These are phyloP conservation scores for Erysimum pusillum DNA, from an alignment of 441 rosid species.

Conservation along the genomic window DNA sequence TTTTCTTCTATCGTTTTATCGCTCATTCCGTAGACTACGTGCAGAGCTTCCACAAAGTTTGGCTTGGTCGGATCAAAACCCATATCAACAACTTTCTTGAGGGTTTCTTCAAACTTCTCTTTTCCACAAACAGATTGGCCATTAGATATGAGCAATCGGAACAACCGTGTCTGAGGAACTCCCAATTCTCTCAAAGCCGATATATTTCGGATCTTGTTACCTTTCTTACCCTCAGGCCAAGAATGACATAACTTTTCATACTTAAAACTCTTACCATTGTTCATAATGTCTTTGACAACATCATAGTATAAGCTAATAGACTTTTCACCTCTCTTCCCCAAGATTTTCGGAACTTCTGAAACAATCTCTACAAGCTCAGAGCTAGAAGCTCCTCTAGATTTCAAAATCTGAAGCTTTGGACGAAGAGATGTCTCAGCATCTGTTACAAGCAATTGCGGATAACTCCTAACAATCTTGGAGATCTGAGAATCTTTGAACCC, in stretches of 20 bases:
- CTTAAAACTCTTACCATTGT: conserved; percentile 15
- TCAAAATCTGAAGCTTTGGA: conserved; percentile 53
- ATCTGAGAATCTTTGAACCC: conserved; percentile 51
- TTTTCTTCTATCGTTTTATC: conserved; percentile 34
- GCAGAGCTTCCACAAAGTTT: conserved; percentile 39
- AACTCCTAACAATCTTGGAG: conserved; percentile 38
- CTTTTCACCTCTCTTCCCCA: conserved; percentile 26
- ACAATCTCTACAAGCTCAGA: conserved; percentile 38
- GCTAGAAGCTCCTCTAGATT: conserved; percentile 45
- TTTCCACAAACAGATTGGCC: conserved; percentile 25
- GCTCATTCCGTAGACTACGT: conserved; percentile 15
- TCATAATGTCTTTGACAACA: conserved; percentile 26
- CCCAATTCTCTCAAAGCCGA: conserved; percentile 39
- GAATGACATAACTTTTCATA: not conserved
- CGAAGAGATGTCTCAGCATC: conserved; percentile 39
- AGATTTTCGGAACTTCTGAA: conserved; percentile 22
- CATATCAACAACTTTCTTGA: conserved; percentile 40
- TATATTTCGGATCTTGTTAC: conserved; percentile 40
- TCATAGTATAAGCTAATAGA: conserved; percentile 33
- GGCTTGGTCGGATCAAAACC: conserved; percentile 43
- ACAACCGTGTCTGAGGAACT: conserved; percentile 41
- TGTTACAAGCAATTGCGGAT: conserved; percentile 44
- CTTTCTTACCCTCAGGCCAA: conserved; percentile 18
- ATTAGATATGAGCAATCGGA: conserved; percentile 16
- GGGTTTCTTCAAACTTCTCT: conserved; percentile 30